phyloP scores from a whole-genome alignment of 176 grass and related monocot species.

The Carex scoparia region DNA sequence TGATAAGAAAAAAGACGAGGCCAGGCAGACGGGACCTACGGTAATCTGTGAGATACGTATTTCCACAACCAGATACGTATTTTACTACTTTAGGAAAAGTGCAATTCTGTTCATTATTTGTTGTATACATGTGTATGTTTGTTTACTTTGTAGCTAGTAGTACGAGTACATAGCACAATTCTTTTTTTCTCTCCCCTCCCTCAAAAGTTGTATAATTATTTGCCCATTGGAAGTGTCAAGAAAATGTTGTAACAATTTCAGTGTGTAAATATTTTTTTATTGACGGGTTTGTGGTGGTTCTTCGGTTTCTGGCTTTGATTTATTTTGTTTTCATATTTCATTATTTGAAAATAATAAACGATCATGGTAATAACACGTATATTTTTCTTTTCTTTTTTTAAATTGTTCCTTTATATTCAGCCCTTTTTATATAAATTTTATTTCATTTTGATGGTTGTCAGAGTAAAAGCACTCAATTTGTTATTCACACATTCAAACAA shows the following conservation, averaged over 20 bases:
- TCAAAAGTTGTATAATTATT: slow-evolving; percentile 22
- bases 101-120: slow-evolving; percentile 52
- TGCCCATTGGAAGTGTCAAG: slow-evolving; percentile 2
- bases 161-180: slow-evolving; percentile 17
- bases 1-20: slow-evolving; percentile 15
- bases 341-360: background rate
- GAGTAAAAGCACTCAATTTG: too few species aligned
- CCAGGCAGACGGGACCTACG: slow-evolving; percentile 4
- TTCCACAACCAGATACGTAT: background rate
- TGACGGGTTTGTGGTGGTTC: background rate
- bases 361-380: background rate
- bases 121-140: slow-evolving; percentile 30
- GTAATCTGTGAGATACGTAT: slow-evolving; percentile 24
- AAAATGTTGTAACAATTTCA: slow-evolving; percentile 20
- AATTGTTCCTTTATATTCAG: background rate
- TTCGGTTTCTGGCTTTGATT: slow-evolving; percentile 13
- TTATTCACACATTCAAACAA: too few species aligned
- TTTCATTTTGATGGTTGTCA: background rate
- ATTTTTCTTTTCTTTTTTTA: background rate
- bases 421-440: background rate
- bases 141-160: slow-evolving; percentile 19
- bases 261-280: slow-evolving; percentile 20
- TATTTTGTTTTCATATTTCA: background rate
- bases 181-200: slow-evolving; percentile 16
- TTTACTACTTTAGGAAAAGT: slow-evolving; percentile 41